These are phyloP conservation scores for Trichoderma simmonsii DNA, from an alignment of 2,329 filamentous ascomycete genomes.

Conservation along the genomic window DNA sequence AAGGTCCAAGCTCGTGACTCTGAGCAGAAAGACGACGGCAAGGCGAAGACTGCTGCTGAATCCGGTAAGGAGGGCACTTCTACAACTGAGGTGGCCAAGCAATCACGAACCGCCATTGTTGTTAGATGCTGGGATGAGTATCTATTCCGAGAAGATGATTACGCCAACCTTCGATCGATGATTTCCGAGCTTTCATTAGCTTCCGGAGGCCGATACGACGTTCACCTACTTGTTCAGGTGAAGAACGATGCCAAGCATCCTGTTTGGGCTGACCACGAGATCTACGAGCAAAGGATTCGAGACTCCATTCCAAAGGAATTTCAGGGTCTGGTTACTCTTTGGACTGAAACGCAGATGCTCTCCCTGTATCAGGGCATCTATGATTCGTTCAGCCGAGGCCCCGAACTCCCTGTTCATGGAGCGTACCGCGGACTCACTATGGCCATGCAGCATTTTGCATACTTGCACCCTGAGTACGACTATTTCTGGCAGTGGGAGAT, in stretches of 20 bases:
- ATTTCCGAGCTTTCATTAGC: constrained; percentile 78
- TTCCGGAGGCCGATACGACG: constrained; percentile 81
- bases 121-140: constrained; percentile 82
- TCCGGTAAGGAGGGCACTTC: background rate
- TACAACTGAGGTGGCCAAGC: constrained; percentile 22
- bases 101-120: constrained; percentile 65
- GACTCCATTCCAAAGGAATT: constrained; percentile 79
- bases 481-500: constrained; percentile 96
- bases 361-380: constrained; percentile 84
- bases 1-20: background rate
- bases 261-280: constrained; percentile 72
- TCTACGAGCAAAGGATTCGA: constrained; percentile 64
- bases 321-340: constrained; percentile 80
- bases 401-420: constrained; percentile 76
- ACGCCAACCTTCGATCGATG: constrained; percentile 78
- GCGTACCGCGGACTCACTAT: constrained; percentile 91
- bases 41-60: background rate
- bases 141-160: constrained; percentile 72
- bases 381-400: constrained; percentile 65
- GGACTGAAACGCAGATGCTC: constrained; percentile 92
- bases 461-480: constrained; percentile 84
- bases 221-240: constrained; percentile 82
- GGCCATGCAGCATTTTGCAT: constrained; percentile 91
- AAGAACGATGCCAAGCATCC: constrained; percentile 71
- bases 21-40: background rate